Base-by-base conservation (phyloP, 139 green algal genomes). In the Desmodesmus armatus region DNA sequence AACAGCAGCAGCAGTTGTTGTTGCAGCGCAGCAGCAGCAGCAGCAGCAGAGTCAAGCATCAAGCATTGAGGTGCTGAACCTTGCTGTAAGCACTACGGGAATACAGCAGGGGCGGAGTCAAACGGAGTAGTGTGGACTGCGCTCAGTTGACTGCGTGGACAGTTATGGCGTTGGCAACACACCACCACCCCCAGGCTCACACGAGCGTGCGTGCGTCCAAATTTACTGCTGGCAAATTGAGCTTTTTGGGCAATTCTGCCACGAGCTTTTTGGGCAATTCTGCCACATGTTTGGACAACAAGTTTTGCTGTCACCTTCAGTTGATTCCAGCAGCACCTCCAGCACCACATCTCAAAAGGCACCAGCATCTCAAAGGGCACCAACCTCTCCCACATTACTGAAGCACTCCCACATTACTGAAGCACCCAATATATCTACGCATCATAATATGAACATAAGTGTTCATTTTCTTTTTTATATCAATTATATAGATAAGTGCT, bases 111-210 rank as follows among this genome's bases (percentile, higher is more conserved):
- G 9, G 47, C 47, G 9, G 47, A 55, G 13, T 55, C 9, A 13
- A 55, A 13, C 47, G 47, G 47, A 89, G 87, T 92, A 89, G 67
- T 83, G 0, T 71, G 74, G 3, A 21, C 13, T 19, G 21, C n/a
- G n/a, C 31, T 25, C 58, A 33, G 25, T 27, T 35, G 15, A 33
- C 31, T 17, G 7, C 19, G 5, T 62, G 25, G 51, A 15, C 51
- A 15, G 51, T 62, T 15, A 15, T 21, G 51, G 19, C 51, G n/a
- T n/a, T n/a, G n/a, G n/a, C n/a, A n/a, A n/a, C n/a, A n/a, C n/a
- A n/a, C n/a, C n/a, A n/a, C n/a, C n/a, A n/a, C n/a, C n/a, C n/a
- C n/a, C n/a, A n/a, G n/a, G n/a, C n/a, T n/a, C n/a, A n/a, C n/a
- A n/a, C n/a, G n/a, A n/a, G n/a, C n/a, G n/a, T n/a, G n/a, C n/a